Evolutionary conservation across 139 green algal genomes (phyloP).

Genomic region (Micromonas commoda): DNA sequence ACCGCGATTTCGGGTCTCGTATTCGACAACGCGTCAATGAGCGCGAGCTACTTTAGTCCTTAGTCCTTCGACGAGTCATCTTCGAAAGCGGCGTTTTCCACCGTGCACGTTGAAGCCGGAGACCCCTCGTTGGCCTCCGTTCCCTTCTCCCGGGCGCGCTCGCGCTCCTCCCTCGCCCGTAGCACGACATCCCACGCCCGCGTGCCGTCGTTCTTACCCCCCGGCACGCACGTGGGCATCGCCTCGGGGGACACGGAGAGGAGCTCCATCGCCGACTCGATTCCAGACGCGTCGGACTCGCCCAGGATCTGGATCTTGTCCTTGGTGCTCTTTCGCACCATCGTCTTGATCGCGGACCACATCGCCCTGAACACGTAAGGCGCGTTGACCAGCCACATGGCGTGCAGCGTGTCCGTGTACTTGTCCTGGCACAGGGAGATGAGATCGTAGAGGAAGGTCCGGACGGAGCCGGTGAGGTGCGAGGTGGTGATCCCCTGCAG

Average conservation of each 20-base stretch:
- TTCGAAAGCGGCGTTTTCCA: neutral
- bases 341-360: conserved; percentile 36
- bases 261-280: too few relatives aligned
- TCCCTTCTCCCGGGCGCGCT: too few relatives aligned
- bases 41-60: too few relatives aligned
- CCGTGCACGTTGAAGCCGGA: too few relatives aligned
- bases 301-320: conserved; percentile 39
- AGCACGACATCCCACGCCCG: too few relatives aligned
- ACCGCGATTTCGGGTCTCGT: too few relatives aligned
- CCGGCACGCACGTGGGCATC: neutral
- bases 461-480: neutral
- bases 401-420: conserved; percentile 39
- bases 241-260: too few relatives aligned
- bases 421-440: conserved; percentile 31
- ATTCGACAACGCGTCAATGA: too few relatives aligned
- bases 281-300: too few relatives aligned
- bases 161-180: too few relatives aligned
- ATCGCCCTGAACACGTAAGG: conserved; percentile 34
- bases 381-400: conserved; percentile 45
- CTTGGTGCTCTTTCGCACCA: conserved; percentile 23
- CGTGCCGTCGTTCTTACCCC: too few relatives aligned
- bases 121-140: too few relatives aligned
- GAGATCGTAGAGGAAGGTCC: neutral
- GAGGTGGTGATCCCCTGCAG: neutral
- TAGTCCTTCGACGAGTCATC: neutral